Conservation (phyloP, 78 protist genomes). For the Isochrysis galbana region DNA sequence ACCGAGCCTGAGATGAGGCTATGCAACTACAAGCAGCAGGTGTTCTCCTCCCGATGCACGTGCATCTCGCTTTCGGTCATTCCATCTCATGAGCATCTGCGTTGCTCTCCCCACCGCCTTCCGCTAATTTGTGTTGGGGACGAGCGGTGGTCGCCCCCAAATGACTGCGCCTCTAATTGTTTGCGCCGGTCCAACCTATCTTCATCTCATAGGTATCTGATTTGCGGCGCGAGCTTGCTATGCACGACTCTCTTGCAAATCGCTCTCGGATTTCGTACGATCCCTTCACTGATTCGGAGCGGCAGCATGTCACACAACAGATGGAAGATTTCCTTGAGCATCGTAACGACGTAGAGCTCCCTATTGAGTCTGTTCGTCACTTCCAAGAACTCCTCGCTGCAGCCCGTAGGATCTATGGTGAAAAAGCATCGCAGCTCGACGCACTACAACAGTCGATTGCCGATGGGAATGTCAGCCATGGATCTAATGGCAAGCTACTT, state of each 20-base stretch:
- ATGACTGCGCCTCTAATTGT: too few species aligned
- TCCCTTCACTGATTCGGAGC: conserved; percentile 63
- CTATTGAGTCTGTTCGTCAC: not conserved
- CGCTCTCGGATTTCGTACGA: conserved; percentile 51
- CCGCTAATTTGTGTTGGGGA: not conserved
- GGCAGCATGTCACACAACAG: not conserved
- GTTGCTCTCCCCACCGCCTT: not conserved
- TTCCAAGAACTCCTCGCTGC: not conserved
- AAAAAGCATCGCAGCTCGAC: not conserved
- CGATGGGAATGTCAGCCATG: too few species aligned
- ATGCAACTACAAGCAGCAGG: conserved; percentile 35
- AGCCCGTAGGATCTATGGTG: not conserved
- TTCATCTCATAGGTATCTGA: conserved; percentile 28
- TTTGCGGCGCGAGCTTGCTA: conserved; percentile 77
- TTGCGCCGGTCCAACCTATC: too few species aligned
- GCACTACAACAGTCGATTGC: not conserved
- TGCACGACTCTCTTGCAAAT: conserved; percentile 74
- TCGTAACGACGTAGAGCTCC: not conserved
- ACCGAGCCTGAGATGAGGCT: conserved; percentile 40
- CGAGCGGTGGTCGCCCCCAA: not conserved
- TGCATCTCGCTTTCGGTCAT: not conserved
- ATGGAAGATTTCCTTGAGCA: not conserved
- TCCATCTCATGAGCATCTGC: not conserved
- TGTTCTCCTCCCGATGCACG: not conserved
- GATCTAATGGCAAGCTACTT: too few species aligned